Evolutionary conservation across 2,329 filamentous ascomycete genomes (phyloP), one percentile per base, ranked within the genome.

Genomic region (Zopfia rhizophila): DNA sequence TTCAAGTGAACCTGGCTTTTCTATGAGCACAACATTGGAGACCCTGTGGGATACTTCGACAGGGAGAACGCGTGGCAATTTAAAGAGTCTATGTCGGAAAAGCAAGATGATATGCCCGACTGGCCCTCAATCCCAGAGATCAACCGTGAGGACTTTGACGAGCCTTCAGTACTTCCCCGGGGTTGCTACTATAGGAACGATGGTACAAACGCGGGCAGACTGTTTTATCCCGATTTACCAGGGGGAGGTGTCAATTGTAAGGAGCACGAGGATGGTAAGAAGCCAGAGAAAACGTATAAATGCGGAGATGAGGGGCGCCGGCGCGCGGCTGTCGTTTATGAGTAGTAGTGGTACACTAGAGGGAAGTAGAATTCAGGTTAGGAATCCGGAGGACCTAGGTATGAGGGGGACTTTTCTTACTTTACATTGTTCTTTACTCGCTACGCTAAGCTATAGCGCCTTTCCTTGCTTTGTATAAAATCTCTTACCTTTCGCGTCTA

Each of bases 1-100:
- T 29, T 10, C 16, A 28, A 30, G 23, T 14, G 37, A 40, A 40
- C 23, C 19, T 40, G 37, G 37, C 37, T 40, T 16, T 40, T 40
- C 37, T 40, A 40, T 30, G 37, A 40, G 37, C 37, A 40, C 37
- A 40, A 40, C 23, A 30, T 40, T 40, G 37, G 37, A 40, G 37
- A 40, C 16, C 37, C 37, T 29, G 37, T 40, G 24, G 37, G 37
- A 30, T 40, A 25, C 22, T 30, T 40, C 25, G 37, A 40, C 25
- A 28, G 37, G 12, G 37, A 38, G n/a, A n/a, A n/a, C n/a, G n/a
- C n/a, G 46, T 38, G 35, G 35, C 35, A 38, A 27, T 38, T 38
- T 27, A 22, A 24, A 27, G 35, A 38, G 22, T 22, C 35, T 27
- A 24, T 25, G 35, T 25, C 35, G 35, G 22, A 25, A 22, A 27